Percentiles rank a stretch among this genome's conserved stretches.
Conservation (phyloP, 2,329 filamentous ascomycete genomes). For the Lecanicillium sp. region DNA sequence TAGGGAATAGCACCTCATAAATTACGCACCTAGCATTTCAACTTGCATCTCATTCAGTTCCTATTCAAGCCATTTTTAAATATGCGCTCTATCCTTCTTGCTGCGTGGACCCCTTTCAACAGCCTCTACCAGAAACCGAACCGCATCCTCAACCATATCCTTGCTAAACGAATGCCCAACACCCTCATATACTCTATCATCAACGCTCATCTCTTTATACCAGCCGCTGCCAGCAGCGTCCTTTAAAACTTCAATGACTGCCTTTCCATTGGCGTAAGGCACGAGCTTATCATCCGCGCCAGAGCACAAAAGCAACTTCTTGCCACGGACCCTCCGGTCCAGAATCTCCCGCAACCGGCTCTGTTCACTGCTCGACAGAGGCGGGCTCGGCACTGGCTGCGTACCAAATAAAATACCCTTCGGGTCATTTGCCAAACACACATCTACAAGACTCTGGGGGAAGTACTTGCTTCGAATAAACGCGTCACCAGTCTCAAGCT, state of each 20-base stretch:
- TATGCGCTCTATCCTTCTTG: conserved; percentile 15
- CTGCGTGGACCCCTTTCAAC: conserved; percentile 25
- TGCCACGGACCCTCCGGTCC: conserved; percentile 45
- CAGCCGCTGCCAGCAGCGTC: conserved; percentile 30
- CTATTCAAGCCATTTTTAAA: too few species aligned
- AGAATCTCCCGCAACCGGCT: conserved; percentile 36
- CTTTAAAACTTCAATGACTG: conserved; percentile 56
- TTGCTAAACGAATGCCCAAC: conserved; percentile 61
- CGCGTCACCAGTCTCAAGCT: conserved; percentile 42
- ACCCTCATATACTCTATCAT: conserved; percentile 59
- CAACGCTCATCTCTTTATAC: conserved; percentile 39
- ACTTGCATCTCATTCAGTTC: too few species aligned
- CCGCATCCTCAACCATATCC: conserved; percentile 58
- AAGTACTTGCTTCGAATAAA: conserved; percentile 78
- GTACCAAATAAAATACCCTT: conserved; percentile 62
- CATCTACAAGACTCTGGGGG: conserved; percentile 56
- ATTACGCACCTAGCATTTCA: too few species aligned
- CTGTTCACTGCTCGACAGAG: conserved; percentile 28
- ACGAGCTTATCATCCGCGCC: conserved; percentile 65
- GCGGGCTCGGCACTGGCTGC: conserved; percentile 22
- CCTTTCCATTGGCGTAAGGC: conserved; percentile 52
- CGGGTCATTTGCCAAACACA: conserved; percentile 62
- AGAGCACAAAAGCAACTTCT: conserved; percentile 56
- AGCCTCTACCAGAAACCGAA: conserved; percentile 50
- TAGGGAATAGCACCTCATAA: neutral